Conservation (phyloP, 208 protist genomes). For the Acanthamoeba royreba region DNA sequence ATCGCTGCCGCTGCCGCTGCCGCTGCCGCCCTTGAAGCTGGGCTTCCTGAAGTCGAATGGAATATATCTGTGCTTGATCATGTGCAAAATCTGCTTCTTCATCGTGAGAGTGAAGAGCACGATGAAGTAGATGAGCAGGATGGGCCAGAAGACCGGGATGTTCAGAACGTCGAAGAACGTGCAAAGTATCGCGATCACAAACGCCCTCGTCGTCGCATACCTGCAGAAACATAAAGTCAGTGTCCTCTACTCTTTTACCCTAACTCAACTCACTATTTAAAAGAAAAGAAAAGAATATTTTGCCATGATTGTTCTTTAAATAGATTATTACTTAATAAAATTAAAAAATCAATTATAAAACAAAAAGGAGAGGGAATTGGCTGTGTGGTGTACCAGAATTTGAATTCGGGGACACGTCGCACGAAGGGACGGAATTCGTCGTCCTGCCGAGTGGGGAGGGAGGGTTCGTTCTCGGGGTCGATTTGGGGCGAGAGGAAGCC, state of each 20-base stretch:
- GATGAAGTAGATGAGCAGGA: constrained; percentile 96
- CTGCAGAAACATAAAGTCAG: constrained; percentile 45
- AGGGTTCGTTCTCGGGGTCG: constrained; percentile 83
- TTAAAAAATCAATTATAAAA: neutral
- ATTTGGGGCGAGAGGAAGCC: constrained; percentile 92
- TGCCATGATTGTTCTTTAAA: too few species aligned
- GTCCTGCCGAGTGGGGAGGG: constrained; percentile 79
- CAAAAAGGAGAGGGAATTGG: constrained; percentile 56
- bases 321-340: neutral
- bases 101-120: constrained; percentile 91
- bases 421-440: constrained; percentile 94
- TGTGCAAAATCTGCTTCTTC: constrained; percentile 94
- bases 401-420: constrained; percentile 93
- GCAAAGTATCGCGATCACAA: constrained; percentile 86
- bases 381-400: constrained; percentile 93
- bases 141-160: constrained; percentile 98
- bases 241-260: too few species aligned
- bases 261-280: neutral
- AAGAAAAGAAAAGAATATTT: neutral
- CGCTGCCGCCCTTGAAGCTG: constrained; percentile 48
- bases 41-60: constrained; percentile 78
- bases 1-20: too few species aligned
- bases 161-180: constrained; percentile 92
- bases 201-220: constrained; percentile 73
- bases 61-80: constrained; percentile 94